Evolutionary conservation across 768 basidiomycete genomes (phyloP), one percentile per base, ranked within the genome.

Genomic region (Calocybe indica): DNA sequence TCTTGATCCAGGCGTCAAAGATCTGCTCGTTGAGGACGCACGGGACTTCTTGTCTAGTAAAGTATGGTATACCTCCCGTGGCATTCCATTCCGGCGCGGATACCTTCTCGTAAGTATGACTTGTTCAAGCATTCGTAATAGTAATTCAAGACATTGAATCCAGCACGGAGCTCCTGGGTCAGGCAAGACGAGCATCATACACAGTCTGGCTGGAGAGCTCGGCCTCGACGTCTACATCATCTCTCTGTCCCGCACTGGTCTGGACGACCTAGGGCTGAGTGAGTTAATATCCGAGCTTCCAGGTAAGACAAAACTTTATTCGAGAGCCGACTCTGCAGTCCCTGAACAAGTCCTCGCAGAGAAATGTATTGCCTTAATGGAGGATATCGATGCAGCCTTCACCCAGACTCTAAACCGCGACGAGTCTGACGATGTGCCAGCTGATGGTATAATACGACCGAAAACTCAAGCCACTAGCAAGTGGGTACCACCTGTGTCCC

Each of bases 311-410:
- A 15, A 29, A 37, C 11, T 40, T 3, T 10, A 12, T 22, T 3
- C 5, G 29, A 34, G 7, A 7, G 37, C 7, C 47, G 53, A 3
- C 43, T 47, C 2, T 36, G 47, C 7, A 34, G 48, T 13, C 11
- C 36, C 42, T 52, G 33, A 31, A 33, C 10, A 30, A 37, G 28
- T 36, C 46, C 40, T 29, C 7, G 13, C 46, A 72, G 71, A 80
- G 48, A 72, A 73, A 53, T 88, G 83, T 55, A 83, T 91, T 47
- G 79, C 82, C 5, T 70, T 92, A 33, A 88, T 92, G 79, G 88
- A 91, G 61, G 89, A 91, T 59, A 83, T 91, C 46, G 89, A 92
- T 54, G 85, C 82, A 2, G 88, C 86, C 2, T 86, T 90, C 64
- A 67, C 66, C 32, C 64, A 68, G 43, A 62, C 57, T 15, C 45